Evolutionary conservation across 495 filamentous ascomycete genomes (phyloP), one percentile per base, ranked within the genome.

Genomic region (Trichoderma reesei): DNA sequence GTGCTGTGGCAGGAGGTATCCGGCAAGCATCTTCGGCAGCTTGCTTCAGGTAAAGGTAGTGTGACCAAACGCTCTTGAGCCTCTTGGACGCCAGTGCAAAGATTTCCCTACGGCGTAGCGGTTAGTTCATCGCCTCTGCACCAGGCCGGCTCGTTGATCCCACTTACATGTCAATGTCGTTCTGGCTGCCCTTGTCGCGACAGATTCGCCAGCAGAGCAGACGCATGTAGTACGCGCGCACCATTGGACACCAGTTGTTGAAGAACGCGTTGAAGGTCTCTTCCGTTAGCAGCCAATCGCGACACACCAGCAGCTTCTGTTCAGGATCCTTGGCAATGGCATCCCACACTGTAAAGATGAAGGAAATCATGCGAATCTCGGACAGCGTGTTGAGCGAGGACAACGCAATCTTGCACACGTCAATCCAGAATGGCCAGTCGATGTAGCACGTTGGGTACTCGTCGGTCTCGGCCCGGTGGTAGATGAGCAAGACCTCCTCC

Each of bases 161-260:
- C n/a, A 79, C 89, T 82, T 79, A 92, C 89, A 79, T 76, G 68
- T 97, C 90, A 51, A 87, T 70, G 39, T 83, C 79, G 41, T 85
- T 84, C 8, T 83, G 80, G 59, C 83, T 84, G 5, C 86, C 90
- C 65, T 87, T 85, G 70, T 89, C 90, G 64, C 94, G 81, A 64
- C 87, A 94, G 13, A 98, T 70, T 44, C 95, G 86, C 94, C 94
- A 98, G 75, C 92, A 96, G 16, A 96, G 73, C 41, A 98, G 73
- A 42, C 94, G 90, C 85, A 96, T 94, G 71, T 87, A 98, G 74
- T 98, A 98, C 18, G 92, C 90, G 65, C 94, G 84, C 36, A 96
- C 92, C 94, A 98, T 97, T 1, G 94, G 94, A 75, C 93, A 97
- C 94, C 94, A 98, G 72, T 97, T 91, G 71, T 87, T 92, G 76